Percentiles rank a stretch among this genome's conserved stretches.
Conservation (phyloP, 371 early-diverging fungal genomes). For the Dichotomocladium elegans region DNA sequence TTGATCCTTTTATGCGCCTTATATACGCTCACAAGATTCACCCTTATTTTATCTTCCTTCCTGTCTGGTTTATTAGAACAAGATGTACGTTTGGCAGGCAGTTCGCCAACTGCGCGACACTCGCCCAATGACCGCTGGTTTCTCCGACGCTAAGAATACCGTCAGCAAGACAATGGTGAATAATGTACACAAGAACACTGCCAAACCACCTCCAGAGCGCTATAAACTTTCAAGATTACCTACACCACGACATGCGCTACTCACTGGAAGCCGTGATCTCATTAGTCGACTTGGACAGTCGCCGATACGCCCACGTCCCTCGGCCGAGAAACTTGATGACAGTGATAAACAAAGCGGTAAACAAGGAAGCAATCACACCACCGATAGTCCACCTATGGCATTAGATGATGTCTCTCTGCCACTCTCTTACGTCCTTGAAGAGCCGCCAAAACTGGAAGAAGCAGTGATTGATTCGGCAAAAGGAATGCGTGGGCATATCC, state of each 20-base stretch:
- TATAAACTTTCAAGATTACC: constrained; percentile 15
- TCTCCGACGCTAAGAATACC: background rate
- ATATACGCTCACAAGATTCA: too few species aligned
- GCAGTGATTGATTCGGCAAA: constrained; percentile 32
- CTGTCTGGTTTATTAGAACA: too few species aligned
- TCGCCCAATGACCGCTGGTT: background rate
- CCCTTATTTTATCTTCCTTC: too few species aligned
- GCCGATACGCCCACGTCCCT: constrained; percentile 3
- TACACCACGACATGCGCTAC: constrained; percentile 20
- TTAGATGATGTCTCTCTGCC: constrained; percentile 33
- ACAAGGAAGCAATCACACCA: too few species aligned
- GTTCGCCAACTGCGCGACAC: background rate
- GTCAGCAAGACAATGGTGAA: too few species aligned
- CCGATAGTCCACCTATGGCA: background rate
- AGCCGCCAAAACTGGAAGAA: constrained; percentile 21
- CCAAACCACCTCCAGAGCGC: constrained; percentile 1
- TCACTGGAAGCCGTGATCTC: constrained; percentile 27
- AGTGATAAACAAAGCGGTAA: background rate
- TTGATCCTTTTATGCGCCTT: too few species aligned
- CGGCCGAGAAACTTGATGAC: background rate
- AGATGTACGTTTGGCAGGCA: constrained; percentile 9
- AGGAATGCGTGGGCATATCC: constrained; percentile 33
- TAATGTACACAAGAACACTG: too few species aligned
- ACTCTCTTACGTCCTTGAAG: constrained; percentile 43
- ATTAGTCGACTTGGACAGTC: constrained; percentile 28